phyloP scores from a whole-genome alignment of 116 monocot species.

The Posidonia oceanica region DNA sequence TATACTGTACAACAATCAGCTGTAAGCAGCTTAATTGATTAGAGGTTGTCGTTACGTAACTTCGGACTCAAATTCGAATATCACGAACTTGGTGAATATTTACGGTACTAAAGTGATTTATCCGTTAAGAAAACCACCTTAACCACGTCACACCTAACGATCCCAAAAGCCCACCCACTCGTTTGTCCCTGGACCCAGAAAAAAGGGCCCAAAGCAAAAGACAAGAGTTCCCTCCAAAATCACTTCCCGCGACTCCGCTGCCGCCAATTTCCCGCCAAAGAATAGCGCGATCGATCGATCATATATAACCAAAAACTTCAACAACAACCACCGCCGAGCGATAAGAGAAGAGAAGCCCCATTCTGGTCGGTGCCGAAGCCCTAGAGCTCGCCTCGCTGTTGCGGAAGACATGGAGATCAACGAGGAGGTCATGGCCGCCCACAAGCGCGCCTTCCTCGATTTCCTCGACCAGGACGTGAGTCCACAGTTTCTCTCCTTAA shows the following conservation, averaged over 20 bases:
- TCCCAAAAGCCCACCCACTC: too few relatives aligned
- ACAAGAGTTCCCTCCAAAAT: constrained; percentile 4
- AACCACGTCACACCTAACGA: too few relatives aligned
- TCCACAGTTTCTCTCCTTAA: neutral
- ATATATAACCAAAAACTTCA: neutral
- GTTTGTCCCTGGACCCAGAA: too few relatives aligned
- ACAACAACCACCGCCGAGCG: neutral
- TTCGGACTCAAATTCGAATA: too few relatives aligned
- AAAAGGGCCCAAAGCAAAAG: too few relatives aligned
- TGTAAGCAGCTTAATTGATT: too few relatives aligned
- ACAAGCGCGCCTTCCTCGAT: constrained; percentile 79
- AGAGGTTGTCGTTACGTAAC: too few relatives aligned
- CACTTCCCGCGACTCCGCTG: neutral
- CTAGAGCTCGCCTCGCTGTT: neutral
- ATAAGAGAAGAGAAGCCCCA: too few relatives aligned
- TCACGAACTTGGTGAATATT: too few relatives aligned
- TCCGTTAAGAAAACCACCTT: too few relatives aligned
- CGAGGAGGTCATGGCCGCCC: constrained; percentile 69
- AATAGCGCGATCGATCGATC: neutral
- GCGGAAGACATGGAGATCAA: constrained; percentile 60
- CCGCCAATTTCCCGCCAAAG: constrained; percentile 7
- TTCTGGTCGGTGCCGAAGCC: neutral
- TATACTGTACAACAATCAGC: too few relatives aligned
- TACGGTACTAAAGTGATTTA: too few relatives aligned
- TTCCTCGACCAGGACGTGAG: constrained; percentile 83